A percentile compares a stretch with the other conserved stretches of the same genome.
Evolutionary conservation across 2,329 filamentous ascomycete species (phyloP).

Genomic region (Triangularia verruculosa): DNA sequence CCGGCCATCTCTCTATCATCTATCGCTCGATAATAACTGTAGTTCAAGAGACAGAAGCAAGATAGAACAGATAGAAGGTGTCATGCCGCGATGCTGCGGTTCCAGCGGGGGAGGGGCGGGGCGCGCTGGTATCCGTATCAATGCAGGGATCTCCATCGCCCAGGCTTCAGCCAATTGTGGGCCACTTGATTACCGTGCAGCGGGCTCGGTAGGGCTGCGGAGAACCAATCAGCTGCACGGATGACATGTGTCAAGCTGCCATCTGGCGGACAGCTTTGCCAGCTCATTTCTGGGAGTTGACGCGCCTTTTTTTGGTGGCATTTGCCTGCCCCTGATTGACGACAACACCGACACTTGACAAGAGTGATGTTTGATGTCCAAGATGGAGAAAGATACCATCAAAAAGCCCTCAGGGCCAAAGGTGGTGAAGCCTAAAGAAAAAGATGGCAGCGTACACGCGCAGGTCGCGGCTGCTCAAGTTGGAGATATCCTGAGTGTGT

Average conservation of each 20-base stretch:
- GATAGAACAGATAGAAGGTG: background rate
- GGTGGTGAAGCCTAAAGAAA: background rate
- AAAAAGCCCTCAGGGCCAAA: background rate
- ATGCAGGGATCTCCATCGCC: background rate
- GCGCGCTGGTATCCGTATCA: too few relatives aligned
- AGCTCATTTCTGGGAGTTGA: background rate
- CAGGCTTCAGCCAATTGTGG: background rate
- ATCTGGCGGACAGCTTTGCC: background rate
- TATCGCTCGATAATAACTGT: too few relatives aligned
- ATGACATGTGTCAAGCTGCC: background rate
- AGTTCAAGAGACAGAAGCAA: background rate
- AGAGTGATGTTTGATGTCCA: background rate
- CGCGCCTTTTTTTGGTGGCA: background rate
- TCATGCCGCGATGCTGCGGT: background rate
- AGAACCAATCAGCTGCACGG: background rate
- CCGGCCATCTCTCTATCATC: background rate
- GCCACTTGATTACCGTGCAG: background rate
- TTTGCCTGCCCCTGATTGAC: background rate
- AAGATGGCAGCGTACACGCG: slow-evolving; percentile 23
- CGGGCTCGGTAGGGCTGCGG: background rate
- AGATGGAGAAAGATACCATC: background rate
- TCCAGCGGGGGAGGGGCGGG: background rate
- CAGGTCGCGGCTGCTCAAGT: slow-evolving; percentile 34
- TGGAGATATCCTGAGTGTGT: slow-evolving; percentile 36
- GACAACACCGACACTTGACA: background rate